Conservation (phyloP, 306 rosid genomes). For the Hippophae gyantsensis region DNA sequence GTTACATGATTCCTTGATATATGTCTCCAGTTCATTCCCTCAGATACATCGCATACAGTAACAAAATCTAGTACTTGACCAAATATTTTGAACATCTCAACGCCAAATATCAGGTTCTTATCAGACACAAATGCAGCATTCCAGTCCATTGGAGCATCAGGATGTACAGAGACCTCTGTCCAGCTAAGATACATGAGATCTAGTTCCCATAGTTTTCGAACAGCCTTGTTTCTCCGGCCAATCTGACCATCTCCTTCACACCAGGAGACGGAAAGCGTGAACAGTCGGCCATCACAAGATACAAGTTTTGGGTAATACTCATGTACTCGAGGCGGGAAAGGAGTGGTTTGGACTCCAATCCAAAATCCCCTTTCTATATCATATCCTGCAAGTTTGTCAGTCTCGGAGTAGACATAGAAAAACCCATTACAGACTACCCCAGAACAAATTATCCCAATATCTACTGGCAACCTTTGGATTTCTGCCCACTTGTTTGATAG, state of each 20-base stretch:
- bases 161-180: conserved; percentile 84
- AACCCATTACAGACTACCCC: conserved; percentile 80
- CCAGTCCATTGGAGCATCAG: conserved; percentile 99
- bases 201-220: conserved; percentile 89
- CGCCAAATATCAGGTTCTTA: conserved; percentile 71
- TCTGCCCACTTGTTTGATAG: conserved; percentile 83
- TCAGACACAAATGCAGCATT: conserved; percentile 75
- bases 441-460: conserved; percentile 70
- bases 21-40: conserved; percentile 62
- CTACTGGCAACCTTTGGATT: conserved; percentile 68
- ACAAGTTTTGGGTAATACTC: conserved; percentile 90
- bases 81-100: conserved; percentile 97
- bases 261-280: conserved; percentile 91
- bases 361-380: conserved; percentile 77
- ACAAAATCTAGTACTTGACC: conserved; percentile 91
- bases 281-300: conserved; percentile 58
- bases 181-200: conserved; percentile 77
- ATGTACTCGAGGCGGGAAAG: conserved; percentile 61
- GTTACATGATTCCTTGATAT: conserved; percentile 74
- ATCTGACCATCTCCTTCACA: conserved; percentile 98
- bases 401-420: conserved; percentile 84
- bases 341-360: conserved; percentile 68
- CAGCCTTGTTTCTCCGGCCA: conserved; percentile 91
- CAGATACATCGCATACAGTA: conserved; percentile 72
- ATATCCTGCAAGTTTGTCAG: conserved; percentile 79